A percentile compares a stretch with the other conserved stretches of the same genome.
Evolutionary conservation across 2,329 filamentous ascomycete genomes (phyloP).

Genomic region (Colletotrichum tabaci): DNA sequence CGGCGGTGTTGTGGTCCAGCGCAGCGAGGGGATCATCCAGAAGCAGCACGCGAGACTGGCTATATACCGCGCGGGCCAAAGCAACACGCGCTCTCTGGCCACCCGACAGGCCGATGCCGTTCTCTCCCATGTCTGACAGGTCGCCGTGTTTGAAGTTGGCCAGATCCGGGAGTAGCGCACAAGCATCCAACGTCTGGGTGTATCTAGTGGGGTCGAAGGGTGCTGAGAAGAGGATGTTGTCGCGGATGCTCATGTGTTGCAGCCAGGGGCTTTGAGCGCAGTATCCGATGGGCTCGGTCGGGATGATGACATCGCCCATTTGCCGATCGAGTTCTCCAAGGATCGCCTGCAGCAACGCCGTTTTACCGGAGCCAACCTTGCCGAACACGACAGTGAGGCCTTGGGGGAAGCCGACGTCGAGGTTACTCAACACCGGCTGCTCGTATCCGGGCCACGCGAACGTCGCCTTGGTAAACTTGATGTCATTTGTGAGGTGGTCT

Average conservation of each 20-base stretch:
- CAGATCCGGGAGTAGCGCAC: conserved; percentile 70
- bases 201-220: conserved; percentile 70
- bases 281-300: conserved; percentile 67
- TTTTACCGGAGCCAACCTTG: conserved; percentile 74
- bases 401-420: conserved; percentile 62
- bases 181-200: conserved; percentile 72
- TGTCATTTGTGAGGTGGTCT: conserved; percentile 55
- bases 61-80: conserved; percentile 75
- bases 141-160: conserved; percentile 71
- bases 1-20: conserved; percentile 74
- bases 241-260: conserved; percentile 75
- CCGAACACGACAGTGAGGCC: conserved; percentile 72
- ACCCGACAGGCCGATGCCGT: conserved; percentile 74
- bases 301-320: conserved; percentile 63
- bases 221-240: conserved; percentile 76
- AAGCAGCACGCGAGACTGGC: conserved; percentile 68
- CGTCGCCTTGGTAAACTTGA: conserved; percentile 74
- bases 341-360: conserved; percentile 71
- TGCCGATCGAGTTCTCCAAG: conserved; percentile 78
- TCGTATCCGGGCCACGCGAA: conserved; percentile 85
- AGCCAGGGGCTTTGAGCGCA: conserved; percentile 75
- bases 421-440: conserved; percentile 63
- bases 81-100: conserved; percentile 76
- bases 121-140: conserved; percentile 72
- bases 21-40: conserved; percentile 76